Conservation (phyloP, 2,329 filamentous ascomycete genomes). For the Chaetomiaceae sp. region DNA sequence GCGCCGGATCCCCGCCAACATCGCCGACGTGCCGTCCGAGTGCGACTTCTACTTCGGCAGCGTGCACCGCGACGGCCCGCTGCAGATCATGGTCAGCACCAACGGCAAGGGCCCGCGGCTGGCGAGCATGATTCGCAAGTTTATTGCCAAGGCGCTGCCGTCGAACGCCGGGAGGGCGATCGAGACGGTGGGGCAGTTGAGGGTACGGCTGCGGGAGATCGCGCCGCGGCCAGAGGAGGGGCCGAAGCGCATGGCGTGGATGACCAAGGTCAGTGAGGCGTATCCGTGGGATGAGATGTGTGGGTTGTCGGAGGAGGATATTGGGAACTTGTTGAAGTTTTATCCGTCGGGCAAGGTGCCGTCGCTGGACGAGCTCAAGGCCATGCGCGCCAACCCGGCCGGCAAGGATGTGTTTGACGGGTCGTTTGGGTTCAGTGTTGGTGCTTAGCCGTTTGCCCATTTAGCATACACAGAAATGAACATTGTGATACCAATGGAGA, state of each 20-base stretch:
- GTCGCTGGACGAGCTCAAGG: constrained; percentile 49
- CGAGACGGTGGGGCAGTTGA: constrained; percentile 72
- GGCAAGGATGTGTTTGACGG: constrained; percentile 54
- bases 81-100: constrained; percentile 98
- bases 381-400: constrained; percentile 45
- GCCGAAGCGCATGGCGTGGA: constrained; percentile 90
- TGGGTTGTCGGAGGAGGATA: constrained; percentile 74
- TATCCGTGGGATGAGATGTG: constrained; percentile 84
- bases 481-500: too few species aligned
- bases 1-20: constrained; percentile 80
- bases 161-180: constrained; percentile 80
- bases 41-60: constrained; percentile 99
- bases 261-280: constrained; percentile 83
- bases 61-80: constrained; percentile 86
- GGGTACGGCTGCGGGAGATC: constrained; percentile 71
- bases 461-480: neutral
- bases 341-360: constrained; percentile 59
- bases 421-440: constrained; percentile 56
- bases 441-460: constrained; percentile 24
- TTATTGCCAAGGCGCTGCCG: constrained; percentile 74
- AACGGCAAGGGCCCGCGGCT: constrained; percentile 94
- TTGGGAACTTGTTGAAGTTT: constrained; percentile 75
- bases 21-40: constrained; percentile 92
- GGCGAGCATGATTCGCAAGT: constrained; percentile 77
- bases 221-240: constrained; percentile 71